Evolutionary conservation across 768 basidiomycete species (phyloP).

Genomic region (Amanita molliuscula): DNA sequence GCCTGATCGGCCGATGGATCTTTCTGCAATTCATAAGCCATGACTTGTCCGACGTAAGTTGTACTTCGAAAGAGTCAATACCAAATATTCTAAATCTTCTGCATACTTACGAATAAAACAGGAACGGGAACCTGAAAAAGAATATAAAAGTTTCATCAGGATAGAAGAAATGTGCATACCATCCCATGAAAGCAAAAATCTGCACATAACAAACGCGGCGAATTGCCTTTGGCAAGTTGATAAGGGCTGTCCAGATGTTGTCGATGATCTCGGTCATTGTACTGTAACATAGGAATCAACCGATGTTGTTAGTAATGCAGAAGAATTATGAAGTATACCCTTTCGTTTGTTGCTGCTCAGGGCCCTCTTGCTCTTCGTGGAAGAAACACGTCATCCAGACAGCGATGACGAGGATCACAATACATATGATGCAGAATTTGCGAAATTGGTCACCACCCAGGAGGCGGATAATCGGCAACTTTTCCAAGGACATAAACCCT

Average conservation of each 20-base stretch:
- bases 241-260: constrained; percentile 67
- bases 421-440: constrained; percentile 86
- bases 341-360: constrained; percentile 27
- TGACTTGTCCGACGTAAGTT: constrained; percentile 88
- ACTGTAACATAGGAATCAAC: constrained; percentile 22
- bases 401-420: constrained; percentile 66
- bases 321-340: constrained; percentile 21
- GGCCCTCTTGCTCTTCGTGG: constrained; percentile 70
- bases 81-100: neutral
- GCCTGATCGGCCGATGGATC: constrained; percentile 82
- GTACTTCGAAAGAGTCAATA: constrained; percentile 39
- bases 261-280: constrained; percentile 62
- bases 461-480: constrained; percentile 65
- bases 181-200: constrained; percentile 94
- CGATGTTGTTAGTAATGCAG: neutral
- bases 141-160: neutral
- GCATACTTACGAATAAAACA: constrained; percentile 72
- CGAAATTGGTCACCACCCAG: constrained; percentile 92
- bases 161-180: constrained; percentile 32
- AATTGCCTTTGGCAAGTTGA: constrained; percentile 74
- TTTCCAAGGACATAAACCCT: constrained; percentile 85
- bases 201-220: constrained; percentile 89
- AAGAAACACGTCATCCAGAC: constrained; percentile 85
- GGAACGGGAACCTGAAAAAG: constrained; percentile 77
- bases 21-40: constrained; percentile 65